Evolutionary conservation across 495 filamentous ascomycete genomes (phyloP), one percentile per base, ranked within the genome.

Genomic region (Viridothelium virens): DNA sequence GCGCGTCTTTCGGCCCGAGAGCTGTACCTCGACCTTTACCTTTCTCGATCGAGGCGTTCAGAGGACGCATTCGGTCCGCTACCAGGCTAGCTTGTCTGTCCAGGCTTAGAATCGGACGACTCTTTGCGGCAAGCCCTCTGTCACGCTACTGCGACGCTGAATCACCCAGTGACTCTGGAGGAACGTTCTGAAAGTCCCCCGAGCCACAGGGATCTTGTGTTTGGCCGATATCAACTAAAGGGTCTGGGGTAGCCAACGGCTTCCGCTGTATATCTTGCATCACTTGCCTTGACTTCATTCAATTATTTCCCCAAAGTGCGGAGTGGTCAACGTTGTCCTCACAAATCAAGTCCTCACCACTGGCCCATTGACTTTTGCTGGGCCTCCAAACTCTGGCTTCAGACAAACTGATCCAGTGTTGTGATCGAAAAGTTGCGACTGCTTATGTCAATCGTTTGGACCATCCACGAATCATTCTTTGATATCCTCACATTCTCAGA

Each of bases 261-360:
- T 59, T 59, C 53, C 53, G 53, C 33, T 59, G 53, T 59, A 59
- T 59, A 59, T 59, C 53, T 59, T 59, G 53, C 53, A 59, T 59
- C 53, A 59, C 53, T 4, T 59, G 11, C 53, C 53, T 7, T 18
- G 14, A 33, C 6, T 7, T 14, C 36, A 59, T 31, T 59, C 53
- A 33, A 36, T 14, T 59, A 36, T 31, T 59, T 59, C 31, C 31
- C 7, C 53, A 34, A 34, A 36, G 11, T 59, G 31, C 53, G 7
- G 33, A 36, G 11, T 59, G 31, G 14, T 31, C 18, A 36, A 36
- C 53, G 53, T 14, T 59, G 31, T 34, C 18, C 53, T 59, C 18
- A 33, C 18, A 33, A 59, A 59, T 36, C 53, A 59, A 59, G 25
- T 6, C 36, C 53, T 31, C 14, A 36, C 31, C 31, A 59, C 53